Evolutionary conservation across 768 basidiomycete genomes (phyloP), one percentile per base, ranked within the genome.

Genomic region (Boletus reticuloceps): DNA sequence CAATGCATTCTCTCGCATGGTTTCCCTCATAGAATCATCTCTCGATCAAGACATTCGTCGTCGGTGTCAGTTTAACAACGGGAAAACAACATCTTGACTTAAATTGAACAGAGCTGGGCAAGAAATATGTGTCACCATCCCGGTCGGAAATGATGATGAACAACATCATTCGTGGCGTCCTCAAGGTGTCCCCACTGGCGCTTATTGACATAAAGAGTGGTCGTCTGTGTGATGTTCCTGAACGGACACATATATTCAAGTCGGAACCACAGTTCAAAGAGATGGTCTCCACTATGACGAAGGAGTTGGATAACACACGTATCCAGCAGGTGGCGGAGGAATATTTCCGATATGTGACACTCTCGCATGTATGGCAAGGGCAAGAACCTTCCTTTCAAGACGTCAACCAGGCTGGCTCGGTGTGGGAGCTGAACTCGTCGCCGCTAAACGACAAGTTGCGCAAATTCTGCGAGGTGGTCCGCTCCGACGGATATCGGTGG

Each of bases 361-460:
- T 61, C 4, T 61, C 60, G 7, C 60, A 61, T 10, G 46, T 53
- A 6, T 61, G 60, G 60, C 20, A 50, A 10, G 56, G 60, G 13
- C 16, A 41, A 1, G 61, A 62, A 13, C 60, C 60, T 1, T 22
- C n/a, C 10, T 54, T 58, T 14, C 31, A 58, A 32, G 61, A 58
- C 6, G 36, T 62, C 38, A 22, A 38, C 2, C 19, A 6, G 8
- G 52, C 17, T 1, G 36, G 52, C 37, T 41, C 50, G 1, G 47
- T 62, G 7, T 62, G 40, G 56, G 13, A 43, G 1, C 50, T 62
- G 2, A 54, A 44, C 3, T 31, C 53, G 9, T 56, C 59, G 0
- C 40, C 31, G 1, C 25, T 29, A 3, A 52, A 47, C 34, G 32
- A 47, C 1, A 62, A 62, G 45, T 13, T 62, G 29, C 43, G 19